phyloP scores from a whole-genome alignment of 2,329 filamentous ascomycete species.

The Fusarium redolens region DNA sequence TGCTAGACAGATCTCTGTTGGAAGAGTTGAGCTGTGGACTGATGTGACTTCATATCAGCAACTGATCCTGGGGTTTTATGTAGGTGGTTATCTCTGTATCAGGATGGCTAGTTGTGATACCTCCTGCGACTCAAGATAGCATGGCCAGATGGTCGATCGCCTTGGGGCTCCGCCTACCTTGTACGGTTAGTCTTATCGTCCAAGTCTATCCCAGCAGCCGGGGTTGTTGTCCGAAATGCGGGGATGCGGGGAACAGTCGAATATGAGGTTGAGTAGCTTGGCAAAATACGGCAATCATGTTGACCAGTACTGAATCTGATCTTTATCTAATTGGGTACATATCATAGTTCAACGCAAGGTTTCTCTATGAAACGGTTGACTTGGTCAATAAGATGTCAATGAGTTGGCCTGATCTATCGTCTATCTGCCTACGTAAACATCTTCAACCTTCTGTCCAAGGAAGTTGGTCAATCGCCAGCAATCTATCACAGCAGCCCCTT shows the following conservation, averaged over 20 bases:
- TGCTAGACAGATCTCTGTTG: neutral
- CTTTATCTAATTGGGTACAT: too few relatives aligned
- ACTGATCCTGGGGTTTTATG: neutral
- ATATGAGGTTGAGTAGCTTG: neutral
- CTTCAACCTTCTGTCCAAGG: constrained; percentile 1
- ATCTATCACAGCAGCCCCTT: constrained; percentile 28
- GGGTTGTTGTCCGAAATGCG: neutral
- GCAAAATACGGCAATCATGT: neutral
- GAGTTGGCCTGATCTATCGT: neutral
- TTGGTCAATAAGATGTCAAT: neutral
- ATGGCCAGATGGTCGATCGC: neutral
- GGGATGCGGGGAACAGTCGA: neutral
- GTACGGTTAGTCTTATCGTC: neutral
- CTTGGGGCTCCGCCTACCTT: neutral
- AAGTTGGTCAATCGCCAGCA: constrained; percentile 38
- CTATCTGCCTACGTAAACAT: neutral
- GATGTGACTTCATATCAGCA: neutral
- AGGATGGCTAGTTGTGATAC: neutral
- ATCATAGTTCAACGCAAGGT: neutral
- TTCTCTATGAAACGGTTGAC: neutral
- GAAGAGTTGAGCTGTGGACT: neutral
- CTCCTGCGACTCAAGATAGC: neutral
- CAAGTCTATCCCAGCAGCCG: neutral
- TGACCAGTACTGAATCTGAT: too few relatives aligned
- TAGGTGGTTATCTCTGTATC: neutral